These are phyloP conservation scores for Mallotus japonicus DNA, from an alignment of 441 rosid genomes.

Conservation along the genomic window DNA sequence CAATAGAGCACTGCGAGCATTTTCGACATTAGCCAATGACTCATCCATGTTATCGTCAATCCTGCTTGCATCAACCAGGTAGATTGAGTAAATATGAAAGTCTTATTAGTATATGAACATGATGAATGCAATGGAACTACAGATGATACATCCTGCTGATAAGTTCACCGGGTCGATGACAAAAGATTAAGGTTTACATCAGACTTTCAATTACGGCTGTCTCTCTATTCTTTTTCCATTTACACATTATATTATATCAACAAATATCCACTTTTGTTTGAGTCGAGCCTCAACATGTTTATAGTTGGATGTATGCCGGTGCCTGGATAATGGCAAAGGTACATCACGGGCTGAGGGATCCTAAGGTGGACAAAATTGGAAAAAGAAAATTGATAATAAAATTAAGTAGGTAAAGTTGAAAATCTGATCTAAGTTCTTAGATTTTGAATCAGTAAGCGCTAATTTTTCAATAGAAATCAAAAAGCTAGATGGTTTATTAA, in stretches of 20 bases:
- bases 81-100: conserved; percentile 4
- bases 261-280: not conserved
- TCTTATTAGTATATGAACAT: not conserved
- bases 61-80: conserved; percentile 41
- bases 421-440: too few relatives aligned
- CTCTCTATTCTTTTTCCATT: not conserved
- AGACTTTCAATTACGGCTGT: not conserved
- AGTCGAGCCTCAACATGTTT: not conserved
- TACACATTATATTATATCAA: not conserved
- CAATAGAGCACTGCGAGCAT: conserved; percentile 72
- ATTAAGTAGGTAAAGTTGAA: too few relatives aligned
- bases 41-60: conserved; percentile 92
- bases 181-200: not conserved
- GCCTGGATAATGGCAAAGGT: not conserved
- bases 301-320: not conserved
- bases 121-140: not conserved
- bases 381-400: too few relatives aligned
- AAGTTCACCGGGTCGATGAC: not conserved
- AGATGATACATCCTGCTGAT: not conserved
- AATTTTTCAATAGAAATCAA: not conserved
- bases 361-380: not conserved
- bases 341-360: not conserved
- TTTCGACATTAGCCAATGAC: conserved; percentile 79
- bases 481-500: not conserved
- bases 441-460: too few relatives aligned